Percentiles rank a stretch among this genome's conserved stretches.
Evolutionary conservation across 2,329 filamentous ascomycete genomes (phyloP).

Genomic region (Ophiostoma sp.): DNA sequence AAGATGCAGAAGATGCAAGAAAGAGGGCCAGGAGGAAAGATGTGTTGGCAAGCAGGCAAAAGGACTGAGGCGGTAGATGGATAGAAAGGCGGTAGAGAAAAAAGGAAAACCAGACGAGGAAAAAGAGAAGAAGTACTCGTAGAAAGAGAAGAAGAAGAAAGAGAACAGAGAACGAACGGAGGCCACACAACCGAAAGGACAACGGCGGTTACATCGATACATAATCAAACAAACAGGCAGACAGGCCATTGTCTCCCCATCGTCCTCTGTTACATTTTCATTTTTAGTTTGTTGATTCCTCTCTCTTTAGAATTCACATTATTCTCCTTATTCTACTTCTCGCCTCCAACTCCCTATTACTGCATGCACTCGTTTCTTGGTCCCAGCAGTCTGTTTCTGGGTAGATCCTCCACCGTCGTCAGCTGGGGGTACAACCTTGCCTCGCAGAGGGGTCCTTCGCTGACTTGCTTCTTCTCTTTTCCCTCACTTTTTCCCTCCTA

Average conservation of each 20-base stretch:
- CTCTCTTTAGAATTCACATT: too few species aligned
- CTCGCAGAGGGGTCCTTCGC: background rate
- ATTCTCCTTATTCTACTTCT: background rate
- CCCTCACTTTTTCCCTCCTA: background rate
- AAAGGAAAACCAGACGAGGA: background rate
- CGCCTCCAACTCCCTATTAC: background rate
- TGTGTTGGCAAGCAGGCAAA: background rate
- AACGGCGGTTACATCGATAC: too few species aligned
- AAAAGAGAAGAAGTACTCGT: background rate
- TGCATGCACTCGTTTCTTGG: slow-evolving; percentile 12
- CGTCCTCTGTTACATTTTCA: too few species aligned
- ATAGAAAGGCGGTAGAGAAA: background rate
- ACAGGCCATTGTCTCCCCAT: too few species aligned
- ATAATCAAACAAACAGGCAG: too few species aligned
- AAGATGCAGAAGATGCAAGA: background rate
- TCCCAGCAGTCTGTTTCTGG: slow-evolving; percentile 14
- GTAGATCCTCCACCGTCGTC: background rate
- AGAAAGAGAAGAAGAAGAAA: background rate
- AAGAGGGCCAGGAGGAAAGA: too few species aligned
- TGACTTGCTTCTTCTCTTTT: background rate
- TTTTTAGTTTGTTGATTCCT: too few species aligned
- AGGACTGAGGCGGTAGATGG: slow-evolving; percentile 2
- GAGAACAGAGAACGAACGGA: background rate
- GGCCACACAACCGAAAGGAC: too few species aligned
- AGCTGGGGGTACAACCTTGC: background rate